Evolutionary conservation across 306 rosid genomes (phyloP).

Genomic region (Herpetospermum pedunculosum): DNA sequence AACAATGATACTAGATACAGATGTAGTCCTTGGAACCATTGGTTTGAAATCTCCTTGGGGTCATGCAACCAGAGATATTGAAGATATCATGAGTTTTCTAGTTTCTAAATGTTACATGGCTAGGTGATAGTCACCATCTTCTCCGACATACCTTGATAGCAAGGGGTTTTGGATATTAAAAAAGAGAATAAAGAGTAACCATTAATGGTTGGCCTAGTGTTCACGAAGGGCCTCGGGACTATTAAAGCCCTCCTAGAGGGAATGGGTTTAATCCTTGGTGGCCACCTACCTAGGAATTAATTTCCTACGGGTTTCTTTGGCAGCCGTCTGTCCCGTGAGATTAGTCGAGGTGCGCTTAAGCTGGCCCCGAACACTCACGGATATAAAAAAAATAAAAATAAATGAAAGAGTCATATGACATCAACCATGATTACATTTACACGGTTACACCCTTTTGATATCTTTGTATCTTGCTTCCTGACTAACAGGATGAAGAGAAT

Average conservation of each 20-base stretch:
- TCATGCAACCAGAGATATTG: neutral
- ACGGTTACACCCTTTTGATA: neutral
- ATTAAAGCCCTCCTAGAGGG: too few species aligned
- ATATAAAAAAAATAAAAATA: too few species aligned
- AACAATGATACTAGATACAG: neutral
- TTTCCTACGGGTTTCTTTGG: too few species aligned
- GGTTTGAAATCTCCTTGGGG: neutral
- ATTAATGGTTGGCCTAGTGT: too few species aligned
- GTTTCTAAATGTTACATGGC: neutral
- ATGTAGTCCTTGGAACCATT: neutral
- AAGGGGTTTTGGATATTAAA: neutral
- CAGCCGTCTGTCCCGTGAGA: too few species aligned
- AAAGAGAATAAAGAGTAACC: neutral
- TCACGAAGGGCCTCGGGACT: too few species aligned
- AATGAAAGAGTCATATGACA: neutral
- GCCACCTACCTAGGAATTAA: too few species aligned
- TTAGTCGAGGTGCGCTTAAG: too few species aligned
- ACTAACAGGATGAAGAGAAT: constrained; percentile 85
- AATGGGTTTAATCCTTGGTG: too few species aligned
- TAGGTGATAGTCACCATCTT: neutral
- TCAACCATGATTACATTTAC: neutral
- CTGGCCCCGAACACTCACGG: too few species aligned
- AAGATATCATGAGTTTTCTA: neutral
- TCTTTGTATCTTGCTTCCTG: constrained; percentile 13
- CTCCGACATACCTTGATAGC: neutral